phyloP scores from a whole-genome alignment of 352 stramenopile genomes.

The Globisporangium iwayamae region DNA sequence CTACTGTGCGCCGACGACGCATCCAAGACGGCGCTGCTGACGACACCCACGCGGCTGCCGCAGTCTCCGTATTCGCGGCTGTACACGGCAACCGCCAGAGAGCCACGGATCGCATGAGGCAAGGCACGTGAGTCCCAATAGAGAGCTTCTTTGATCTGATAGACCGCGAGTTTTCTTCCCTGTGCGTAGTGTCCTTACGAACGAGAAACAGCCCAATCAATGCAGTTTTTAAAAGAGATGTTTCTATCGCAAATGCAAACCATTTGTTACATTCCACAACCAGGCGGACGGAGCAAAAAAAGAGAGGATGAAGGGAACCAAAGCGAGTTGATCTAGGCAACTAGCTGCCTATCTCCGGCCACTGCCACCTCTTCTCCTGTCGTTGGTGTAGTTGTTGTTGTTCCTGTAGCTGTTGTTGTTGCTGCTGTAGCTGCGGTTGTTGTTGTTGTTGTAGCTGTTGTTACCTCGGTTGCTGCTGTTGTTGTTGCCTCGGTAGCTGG shows the following conservation, averaged over 20 bases:
- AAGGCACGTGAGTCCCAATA: not conserved
- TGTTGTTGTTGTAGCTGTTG: conserved; percentile 12
- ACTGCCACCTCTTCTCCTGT: conserved; percentile 15
- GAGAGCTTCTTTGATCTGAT: conserved; percentile 9
- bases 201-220: not conserved
- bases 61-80: conserved; percentile 65
- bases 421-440: conserved; percentile 8
- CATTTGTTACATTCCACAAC: conserved; percentile 1
- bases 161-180: not conserved
- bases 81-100: conserved; percentile 24
- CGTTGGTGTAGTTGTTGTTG: conserved; percentile 11
- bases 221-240: not conserved
- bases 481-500: conserved; percentile 14
- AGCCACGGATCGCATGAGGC: conserved; percentile 12
- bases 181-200: not conserved
- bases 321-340: not conserved
- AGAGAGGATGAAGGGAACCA: not conserved
- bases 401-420: conserved; percentile 18
- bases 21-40: conserved; percentile 77
- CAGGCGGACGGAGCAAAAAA: not conserved
- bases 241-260: not conserved
- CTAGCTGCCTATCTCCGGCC: conserved; percentile 15
- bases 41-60: conserved; percentile 43
- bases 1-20: conserved; percentile 92
- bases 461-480: conserved; percentile 15